Base-by-base conservation (phyloP, 2,329 filamentous ascomycete species). In the Camptophora hylomeconis region DNA sequence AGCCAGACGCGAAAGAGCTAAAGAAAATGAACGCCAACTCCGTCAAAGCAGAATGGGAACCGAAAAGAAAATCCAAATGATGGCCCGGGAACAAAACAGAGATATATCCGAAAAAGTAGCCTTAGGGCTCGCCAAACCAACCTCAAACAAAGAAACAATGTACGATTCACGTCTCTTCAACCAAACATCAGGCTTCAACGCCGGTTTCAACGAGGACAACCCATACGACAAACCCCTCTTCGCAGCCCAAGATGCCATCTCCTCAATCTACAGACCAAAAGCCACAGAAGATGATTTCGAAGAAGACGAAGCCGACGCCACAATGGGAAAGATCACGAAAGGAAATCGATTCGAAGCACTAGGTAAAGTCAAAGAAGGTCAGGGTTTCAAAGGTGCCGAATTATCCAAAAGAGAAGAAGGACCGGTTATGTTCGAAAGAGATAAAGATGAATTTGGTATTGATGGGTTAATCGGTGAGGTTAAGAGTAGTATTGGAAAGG, bases 61-160 rank as follows among this genome's bases (percentile, higher is more conserved):
- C 0, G 89, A 98, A 59, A 74, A 87, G 32, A 74, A 82, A 24
- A 73, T 94, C 31, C 84, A 95, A 53, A 78, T 92, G 58, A 79
- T 95, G 68, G 87, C 87, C 1, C 74, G 86, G 14, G 87, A 95
- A 54, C 87, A 95, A 52, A 86, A 92, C 52, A 81, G 89, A 43
- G 89, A 98, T 53, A 93, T 98, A 27, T 89, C 81, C 2, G 89
- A 98, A 52, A 95, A 94, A 62, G 81, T 98, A 18, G 89, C 89
- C 1, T 68, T 98, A 5, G 89, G 89, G 3, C 60, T 95, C 26
- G 89, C 89, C 5, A 98, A 95, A 55, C 89, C 89, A 3, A 94
- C 89, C 3, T 80, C 89, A 50, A 80, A 76, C 28, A 78, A 78
- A 31, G 89, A 98, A 54, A 76, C 80, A 14, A 95, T 95, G 89